Evolutionary conservation across 306 rosid genomes (phyloP).

Genomic region (Quillaja saponaria): DNA sequence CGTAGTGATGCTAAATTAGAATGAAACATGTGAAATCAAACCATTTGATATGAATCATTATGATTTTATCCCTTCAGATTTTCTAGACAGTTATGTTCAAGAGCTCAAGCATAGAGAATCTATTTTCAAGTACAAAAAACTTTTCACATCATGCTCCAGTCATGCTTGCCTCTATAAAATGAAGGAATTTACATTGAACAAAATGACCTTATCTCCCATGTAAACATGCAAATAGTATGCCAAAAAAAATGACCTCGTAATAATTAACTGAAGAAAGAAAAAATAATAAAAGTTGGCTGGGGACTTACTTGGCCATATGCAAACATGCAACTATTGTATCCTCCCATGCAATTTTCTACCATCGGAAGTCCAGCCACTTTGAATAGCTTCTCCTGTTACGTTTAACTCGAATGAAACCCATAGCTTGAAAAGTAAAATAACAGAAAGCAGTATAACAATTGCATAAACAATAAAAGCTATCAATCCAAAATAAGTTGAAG

Average conservation of each 20-base stretch:
- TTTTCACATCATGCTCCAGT: constrained; percentile 14
- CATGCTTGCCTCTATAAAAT: neutral
- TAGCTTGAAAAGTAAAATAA: constrained; percentile 2
- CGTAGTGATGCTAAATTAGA: neutral
- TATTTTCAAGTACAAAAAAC: neutral
- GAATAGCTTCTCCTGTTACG: constrained; percentile 81
- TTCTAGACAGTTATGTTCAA: neutral
- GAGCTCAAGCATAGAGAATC: neutral
- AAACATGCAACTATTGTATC: constrained; percentile 99
- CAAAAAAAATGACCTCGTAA: constrained; percentile 16
- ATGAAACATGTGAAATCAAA: neutral
- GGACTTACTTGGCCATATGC: constrained; percentile 97
- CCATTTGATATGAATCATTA: constrained; percentile 5
- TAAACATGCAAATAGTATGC: too few relatives aligned
- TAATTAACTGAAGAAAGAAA: constrained; percentile 12
- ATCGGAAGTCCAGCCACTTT: constrained; percentile 94
- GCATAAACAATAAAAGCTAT: neutral
- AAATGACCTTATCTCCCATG: too few relatives aligned
- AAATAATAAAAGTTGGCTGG: constrained; percentile 14
- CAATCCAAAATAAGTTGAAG: neutral
- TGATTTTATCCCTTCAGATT: neutral
- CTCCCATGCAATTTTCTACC: constrained; percentile 95
- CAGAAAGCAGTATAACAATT: constrained; percentile 1
- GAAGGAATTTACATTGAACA: constrained; percentile 4
- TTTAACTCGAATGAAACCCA: constrained; percentile 22